Evolutionary conservation across 2,329 filamentous ascomycete genomes (phyloP).

Genomic region (Rhynchosporium agropyri): DNA sequence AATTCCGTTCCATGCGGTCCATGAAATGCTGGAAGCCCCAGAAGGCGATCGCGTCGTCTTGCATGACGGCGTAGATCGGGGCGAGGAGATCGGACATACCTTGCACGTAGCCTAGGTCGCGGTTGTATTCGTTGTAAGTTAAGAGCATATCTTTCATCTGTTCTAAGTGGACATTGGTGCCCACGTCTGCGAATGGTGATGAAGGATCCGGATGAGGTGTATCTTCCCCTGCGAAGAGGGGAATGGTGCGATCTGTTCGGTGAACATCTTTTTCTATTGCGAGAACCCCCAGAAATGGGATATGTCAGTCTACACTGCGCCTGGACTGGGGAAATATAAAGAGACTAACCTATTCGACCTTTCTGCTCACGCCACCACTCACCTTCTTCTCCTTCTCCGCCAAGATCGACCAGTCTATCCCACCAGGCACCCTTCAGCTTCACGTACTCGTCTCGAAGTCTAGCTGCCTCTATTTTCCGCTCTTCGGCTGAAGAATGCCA

Average conservation of each 20-base stretch:
- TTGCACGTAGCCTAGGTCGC: conserved; percentile 93
- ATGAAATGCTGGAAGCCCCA: conserved; percentile 97
- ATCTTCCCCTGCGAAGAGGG: conserved; percentile 95
- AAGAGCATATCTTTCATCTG: conserved; percentile 99
- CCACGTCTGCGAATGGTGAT: conserved; percentile 88
- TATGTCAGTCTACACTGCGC: conserved; percentile 41
- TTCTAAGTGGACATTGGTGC: conserved; percentile 96
- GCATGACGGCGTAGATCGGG: conserved; percentile 94
- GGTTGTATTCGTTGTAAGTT: conserved; percentile 98
- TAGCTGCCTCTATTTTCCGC: conserved; percentile 79
- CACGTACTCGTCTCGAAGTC: conserved; percentile 88
- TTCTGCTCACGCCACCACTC: conserved; percentile 98
- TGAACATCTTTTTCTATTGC: conserved; percentile 94
- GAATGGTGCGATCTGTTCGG: conserved; percentile 89
- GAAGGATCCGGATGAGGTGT: conserved; percentile 95
- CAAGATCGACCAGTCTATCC: conserved; percentile 85
- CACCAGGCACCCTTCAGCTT: conserved; percentile 94
- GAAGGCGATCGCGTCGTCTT: conserved; percentile 95
- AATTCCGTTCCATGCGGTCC: conserved; percentile 97
- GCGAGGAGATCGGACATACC: conserved; percentile 97
- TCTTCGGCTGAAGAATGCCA: conserved; percentile 92
- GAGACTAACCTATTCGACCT: conserved; percentile 79
- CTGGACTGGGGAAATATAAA: conserved; percentile 12
- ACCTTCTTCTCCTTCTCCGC: conserved; percentile 76
- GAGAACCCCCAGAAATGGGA: conserved; percentile 55